Conservation (phyloP, 2,329 filamentous ascomycete species). For the Beauveria scarabaeidicola region DNA sequence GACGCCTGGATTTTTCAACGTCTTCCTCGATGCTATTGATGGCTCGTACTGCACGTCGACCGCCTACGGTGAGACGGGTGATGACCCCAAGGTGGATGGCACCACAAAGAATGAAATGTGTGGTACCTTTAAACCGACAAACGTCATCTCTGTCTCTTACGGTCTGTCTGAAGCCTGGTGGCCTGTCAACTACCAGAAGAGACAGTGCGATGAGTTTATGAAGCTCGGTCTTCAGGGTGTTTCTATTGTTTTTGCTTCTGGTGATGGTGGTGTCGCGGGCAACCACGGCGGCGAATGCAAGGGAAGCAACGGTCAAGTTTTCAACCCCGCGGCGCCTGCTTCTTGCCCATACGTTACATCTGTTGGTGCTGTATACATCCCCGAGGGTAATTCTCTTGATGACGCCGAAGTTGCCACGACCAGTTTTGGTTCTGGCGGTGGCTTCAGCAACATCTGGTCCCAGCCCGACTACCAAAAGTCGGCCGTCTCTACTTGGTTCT, state of each 20-base stretch:
- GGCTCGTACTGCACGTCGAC: slow-evolving; percentile 37
- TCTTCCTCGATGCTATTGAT: slow-evolving; percentile 41
- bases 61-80: slow-evolving; percentile 18
- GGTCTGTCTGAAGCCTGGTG: slow-evolving; percentile 38
- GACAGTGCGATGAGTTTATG: slow-evolving; percentile 34
- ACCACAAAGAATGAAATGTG: slow-evolving; percentile 12
- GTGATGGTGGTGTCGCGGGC: slow-evolving; percentile 29
- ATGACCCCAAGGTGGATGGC: background rate
- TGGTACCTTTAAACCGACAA: slow-evolving; percentile 16
- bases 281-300: slow-evolving; percentile 13
- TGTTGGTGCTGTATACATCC: slow-evolving; percentile 42
- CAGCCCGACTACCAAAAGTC: slow-evolving; percentile 37
- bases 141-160: slow-evolving; percentile 35
- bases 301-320: slow-evolving; percentile 12
- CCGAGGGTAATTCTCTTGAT: slow-evolving; percentile 31
- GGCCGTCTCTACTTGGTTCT: slow-evolving; percentile 28
- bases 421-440: slow-evolving; percentile 25
- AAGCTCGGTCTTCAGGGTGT: slow-evolving; percentile 37
- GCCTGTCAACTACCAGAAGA: slow-evolving; percentile 37
- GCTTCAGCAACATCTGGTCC: slow-evolving; percentile 34
- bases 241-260: slow-evolving; percentile 32
- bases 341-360: slow-evolving; percentile 38
- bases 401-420: slow-evolving; percentile 36
- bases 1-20: background rate
- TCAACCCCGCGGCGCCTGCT: slow-evolving; percentile 28